A percentile compares a stretch with the other conserved stretches of the same genome.
Evolutionary conservation across 1,284 basidiomycete species (phyloP).

Genomic region (Boletellus sp.): DNA sequence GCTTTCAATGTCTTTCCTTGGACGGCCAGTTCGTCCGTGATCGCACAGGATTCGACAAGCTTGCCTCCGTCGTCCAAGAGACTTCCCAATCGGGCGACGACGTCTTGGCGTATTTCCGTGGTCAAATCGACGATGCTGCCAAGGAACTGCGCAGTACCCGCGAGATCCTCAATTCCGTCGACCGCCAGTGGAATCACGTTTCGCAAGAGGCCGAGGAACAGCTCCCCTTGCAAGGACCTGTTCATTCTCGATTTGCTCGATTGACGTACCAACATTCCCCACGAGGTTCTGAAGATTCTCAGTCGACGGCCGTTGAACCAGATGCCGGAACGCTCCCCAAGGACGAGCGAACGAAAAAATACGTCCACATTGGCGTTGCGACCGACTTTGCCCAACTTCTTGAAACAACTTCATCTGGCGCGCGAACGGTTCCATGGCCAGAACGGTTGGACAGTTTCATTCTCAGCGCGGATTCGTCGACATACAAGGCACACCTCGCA

Average conservation of each 20-base stretch:
- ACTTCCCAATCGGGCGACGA: conserved; percentile 42
- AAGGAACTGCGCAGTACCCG: conserved; percentile 49
- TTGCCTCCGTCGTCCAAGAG: conserved; percentile 47
- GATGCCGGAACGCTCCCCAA: conserved; percentile 18
- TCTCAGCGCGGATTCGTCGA: conserved; percentile 33
- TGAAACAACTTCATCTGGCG: conserved; percentile 25
- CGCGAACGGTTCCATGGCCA: conserved; percentile 35
- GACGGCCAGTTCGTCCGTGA: conserved; percentile 36
- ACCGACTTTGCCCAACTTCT: conserved; percentile 23
- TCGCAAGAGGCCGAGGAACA: conserved; percentile 43
- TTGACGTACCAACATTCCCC: conserved; percentile 29
- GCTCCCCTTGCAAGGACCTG: conserved; percentile 17
- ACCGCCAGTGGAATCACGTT: conserved; percentile 39
- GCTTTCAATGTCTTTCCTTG: conserved; percentile 48
- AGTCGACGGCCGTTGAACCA: conserved; percentile 42
- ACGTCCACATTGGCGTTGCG: conserved; percentile 21
- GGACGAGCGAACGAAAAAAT: conserved; percentile 16
- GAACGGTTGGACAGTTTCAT: conserved; percentile 37
- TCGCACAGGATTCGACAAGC: conserved; percentile 36
- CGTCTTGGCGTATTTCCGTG: conserved; percentile 47
- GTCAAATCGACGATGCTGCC: conserved; percentile 47
- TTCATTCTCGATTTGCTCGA: conserved; percentile 33
- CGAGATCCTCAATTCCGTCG: conserved; percentile 38
- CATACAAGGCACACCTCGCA: conserved; percentile 35
- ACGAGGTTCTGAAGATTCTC: conserved; percentile 56